Base-by-base conservation (phyloP, 108 stramenopile genomes). In the Thalassiosira profunda region DNA sequence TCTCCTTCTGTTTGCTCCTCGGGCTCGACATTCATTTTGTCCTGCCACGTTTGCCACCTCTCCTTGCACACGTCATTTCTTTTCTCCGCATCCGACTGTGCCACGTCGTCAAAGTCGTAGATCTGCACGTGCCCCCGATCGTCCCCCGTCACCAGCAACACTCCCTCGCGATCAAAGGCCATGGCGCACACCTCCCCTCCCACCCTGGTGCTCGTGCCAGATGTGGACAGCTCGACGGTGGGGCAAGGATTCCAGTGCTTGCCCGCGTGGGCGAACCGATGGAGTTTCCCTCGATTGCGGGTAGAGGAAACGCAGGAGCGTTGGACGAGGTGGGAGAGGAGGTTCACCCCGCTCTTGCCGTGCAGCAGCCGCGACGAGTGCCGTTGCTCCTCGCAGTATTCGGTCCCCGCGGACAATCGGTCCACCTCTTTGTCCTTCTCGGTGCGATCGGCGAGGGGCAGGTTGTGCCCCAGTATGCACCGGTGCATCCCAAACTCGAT, bases 31-130 rank as follows among this genome's bases (percentile, higher is more conserved):
- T 37, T 20, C 59, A 42, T n/a, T n/a, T n/a, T n/a, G n/a, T n/a
- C n/a, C n/a, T n/a, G n/a, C n/a, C n/a, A n/a, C n/a, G n/a, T n/a
- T n/a, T n/a, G n/a, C n/a, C n/a, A n/a, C n/a, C n/a, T n/a, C n/a
- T n/a, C n/a, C n/a, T n/a, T 47, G 21, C 38, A 21, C 15, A 9
- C 26, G 17, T 58, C 75, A 56, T 76, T 76, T 29, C 67, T 68
- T 26, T 62, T 68, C 18, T 43, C 47, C 2, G 38, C 6, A 70
- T 80, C 79, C 20, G 58, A n/a, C 21, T 68, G 45, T 48, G 49
- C 43, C 0, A 80, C 68, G 29, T 80, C 69, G 34, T 80, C 79
- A 70, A 80, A 80, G 59, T 80, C 79, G 59, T 70, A 80, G 36
- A 80, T 58, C 1, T 46, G 38, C 6, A 80, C 56, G 29, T 20